These are phyloP conservation scores for Ustilago vetiveriae DNA, from an alignment of 1,284 basidiomycete species.

Conservation along the genomic window DNA sequence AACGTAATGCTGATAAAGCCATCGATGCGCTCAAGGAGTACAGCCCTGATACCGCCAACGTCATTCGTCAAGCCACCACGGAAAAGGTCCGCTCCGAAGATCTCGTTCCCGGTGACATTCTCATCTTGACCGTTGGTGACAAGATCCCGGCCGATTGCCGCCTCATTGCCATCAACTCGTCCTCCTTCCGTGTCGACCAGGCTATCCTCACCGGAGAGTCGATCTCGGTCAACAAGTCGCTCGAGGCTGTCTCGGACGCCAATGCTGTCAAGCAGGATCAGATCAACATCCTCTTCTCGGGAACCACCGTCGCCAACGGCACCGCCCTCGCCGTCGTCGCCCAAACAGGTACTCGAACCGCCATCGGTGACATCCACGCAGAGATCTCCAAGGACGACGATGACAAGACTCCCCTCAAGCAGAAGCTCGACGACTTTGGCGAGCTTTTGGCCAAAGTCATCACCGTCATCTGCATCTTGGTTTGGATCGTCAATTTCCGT, in stretches of 20 bases:
- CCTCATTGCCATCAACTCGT: conserved; percentile 60
- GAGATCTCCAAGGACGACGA: conserved; percentile 63
- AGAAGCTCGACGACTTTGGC: conserved; percentile 67
- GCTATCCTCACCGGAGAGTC: conserved; percentile 66
- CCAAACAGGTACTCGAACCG: conserved; percentile 59
- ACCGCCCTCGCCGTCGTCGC: conserved; percentile 60
- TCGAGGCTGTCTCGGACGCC: conserved; percentile 49
- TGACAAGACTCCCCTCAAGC: conserved; percentile 65
- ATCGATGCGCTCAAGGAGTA: conserved; percentile 66
- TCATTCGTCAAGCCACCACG: conserved; percentile 54
- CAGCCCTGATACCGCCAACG: conserved; percentile 61
- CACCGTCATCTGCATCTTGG: conserved; percentile 65
- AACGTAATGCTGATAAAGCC: conserved; percentile 65
- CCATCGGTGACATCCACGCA: conserved; percentile 65
- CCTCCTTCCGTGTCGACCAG: conserved; percentile 64
- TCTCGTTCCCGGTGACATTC: conserved; percentile 65
- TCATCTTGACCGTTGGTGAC: conserved; percentile 64
- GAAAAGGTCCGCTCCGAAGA: conserved; percentile 51
- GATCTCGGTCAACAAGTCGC: conserved; percentile 60
- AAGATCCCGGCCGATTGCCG: conserved; percentile 66
- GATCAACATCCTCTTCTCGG: conserved; percentile 66
- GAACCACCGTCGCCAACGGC: conserved; percentile 63
- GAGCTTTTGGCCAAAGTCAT: conserved; percentile 65
- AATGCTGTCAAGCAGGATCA: conserved; percentile 66
- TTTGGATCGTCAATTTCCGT: conserved; percentile 66